Percentiles rank a stretch among this genome's conserved stretches.
Evolutionary conservation across 1,284 basidiomycete genomes (phyloP).

Genomic region (Boletus nobilissimus): DNA sequence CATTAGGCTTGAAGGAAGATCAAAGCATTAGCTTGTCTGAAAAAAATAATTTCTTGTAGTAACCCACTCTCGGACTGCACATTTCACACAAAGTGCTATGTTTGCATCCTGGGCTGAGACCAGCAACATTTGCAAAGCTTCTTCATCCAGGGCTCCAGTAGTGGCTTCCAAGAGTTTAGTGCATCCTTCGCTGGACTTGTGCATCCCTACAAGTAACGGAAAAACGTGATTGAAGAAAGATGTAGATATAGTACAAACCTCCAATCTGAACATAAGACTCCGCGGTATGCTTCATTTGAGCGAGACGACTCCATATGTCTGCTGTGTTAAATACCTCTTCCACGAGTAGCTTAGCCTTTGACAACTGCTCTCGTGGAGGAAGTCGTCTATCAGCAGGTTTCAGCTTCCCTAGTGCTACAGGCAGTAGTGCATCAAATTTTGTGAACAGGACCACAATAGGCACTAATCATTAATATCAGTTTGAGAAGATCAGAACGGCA

Average conservation of each 20-base stretch:
- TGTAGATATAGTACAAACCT: neutral
- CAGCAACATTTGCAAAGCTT: constrained; percentile 17
- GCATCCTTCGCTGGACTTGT: constrained; percentile 14
- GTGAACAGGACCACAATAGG: constrained; percentile 5
- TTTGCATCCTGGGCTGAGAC: constrained; percentile 15
- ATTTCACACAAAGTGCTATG: constrained; percentile 14
- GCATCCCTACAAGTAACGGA: too few species aligned
- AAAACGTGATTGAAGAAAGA: too few species aligned
- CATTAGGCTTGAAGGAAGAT: neutral
- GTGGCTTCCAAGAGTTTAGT: constrained; percentile 11
- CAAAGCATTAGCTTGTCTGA: neutral
- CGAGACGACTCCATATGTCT: constrained; percentile 1
- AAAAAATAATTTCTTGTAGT: neutral
- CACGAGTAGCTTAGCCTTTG: neutral
- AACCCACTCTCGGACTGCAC: constrained; percentile 7
- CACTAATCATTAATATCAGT: neutral
- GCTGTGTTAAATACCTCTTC: constrained; percentile 10
- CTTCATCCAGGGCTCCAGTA: neutral
- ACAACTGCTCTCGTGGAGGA: neutral
- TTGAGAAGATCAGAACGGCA: neutral
- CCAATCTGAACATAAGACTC: neutral
- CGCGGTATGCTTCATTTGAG: neutral
- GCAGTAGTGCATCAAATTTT: neutral
- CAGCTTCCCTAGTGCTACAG: neutral
- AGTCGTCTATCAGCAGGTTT: neutral